These are phyloP conservation scores for Cladosporium sp. DNA, from an alignment of 2,329 filamentous ascomycete species.

Conservation along the genomic window DNA sequence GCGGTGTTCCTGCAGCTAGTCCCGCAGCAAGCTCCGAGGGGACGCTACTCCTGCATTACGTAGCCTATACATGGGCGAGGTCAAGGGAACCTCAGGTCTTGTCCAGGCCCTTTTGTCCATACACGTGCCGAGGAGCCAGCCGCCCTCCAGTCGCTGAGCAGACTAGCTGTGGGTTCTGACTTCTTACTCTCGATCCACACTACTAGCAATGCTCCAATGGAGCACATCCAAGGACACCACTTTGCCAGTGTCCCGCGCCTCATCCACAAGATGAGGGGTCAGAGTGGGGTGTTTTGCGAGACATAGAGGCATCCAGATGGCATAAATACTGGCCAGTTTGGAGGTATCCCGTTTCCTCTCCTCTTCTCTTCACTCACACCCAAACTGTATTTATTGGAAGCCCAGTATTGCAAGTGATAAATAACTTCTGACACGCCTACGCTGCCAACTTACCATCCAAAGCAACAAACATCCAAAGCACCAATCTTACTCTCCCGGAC, in stretches of 20 bases:
- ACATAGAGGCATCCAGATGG: neutral
- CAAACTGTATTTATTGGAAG: neutral
- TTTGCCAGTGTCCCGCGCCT: constrained; percentile 3
- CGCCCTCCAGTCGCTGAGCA: constrained; percentile 4
- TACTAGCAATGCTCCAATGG: neutral
- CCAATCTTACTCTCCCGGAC: neutral
- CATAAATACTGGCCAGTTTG: constrained; percentile 6
- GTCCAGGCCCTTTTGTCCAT: neutral
- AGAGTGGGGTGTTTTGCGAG: constrained; percentile 6
- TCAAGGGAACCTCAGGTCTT: neutral
- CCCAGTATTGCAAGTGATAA: constrained; percentile 11
- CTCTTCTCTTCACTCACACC: neutral
- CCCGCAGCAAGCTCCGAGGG: neutral
- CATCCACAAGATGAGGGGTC: constrained; percentile 9
- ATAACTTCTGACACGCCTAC: constrained; percentile 1
- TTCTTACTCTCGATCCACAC: constrained; percentile 9
- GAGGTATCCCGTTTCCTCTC: constrained; percentile 4
- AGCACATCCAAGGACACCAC: constrained; percentile 1
- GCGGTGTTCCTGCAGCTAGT: constrained; percentile 13
- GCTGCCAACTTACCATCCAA: neutral
- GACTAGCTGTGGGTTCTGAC: constrained; percentile 9
- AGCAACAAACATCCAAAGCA: constrained; percentile 4
- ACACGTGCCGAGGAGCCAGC: constrained; percentile 6
- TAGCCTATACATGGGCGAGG: constrained; percentile 7
- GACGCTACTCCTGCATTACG: constrained; percentile 12